Base-by-base conservation (phyloP, 768 basidiomycete genomes). In the Mycena crocata region DNA sequence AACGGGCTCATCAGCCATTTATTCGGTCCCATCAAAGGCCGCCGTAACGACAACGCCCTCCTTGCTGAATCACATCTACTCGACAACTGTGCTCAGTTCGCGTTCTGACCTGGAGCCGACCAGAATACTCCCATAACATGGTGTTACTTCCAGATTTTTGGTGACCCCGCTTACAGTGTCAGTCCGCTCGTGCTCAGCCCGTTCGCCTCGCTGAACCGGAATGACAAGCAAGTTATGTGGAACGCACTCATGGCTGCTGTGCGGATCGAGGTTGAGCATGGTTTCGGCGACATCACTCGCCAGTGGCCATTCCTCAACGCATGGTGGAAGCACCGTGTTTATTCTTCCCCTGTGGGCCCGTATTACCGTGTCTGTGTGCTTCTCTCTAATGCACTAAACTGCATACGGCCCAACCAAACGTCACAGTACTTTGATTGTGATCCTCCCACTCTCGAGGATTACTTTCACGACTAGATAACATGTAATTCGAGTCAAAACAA, bases 181-280 rank as follows among this genome's bases (percentile, higher is more conserved):
- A 44, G 72, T 0, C 57, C 60, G 0, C 52, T 59, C 31, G 58
- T 77, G 8, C n/a, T 68, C 3, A 73, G 74, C 32, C 76, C 76
- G 31, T 76, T 69, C 35, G 21, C 23, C 2, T 70, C 66, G 54
- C 70, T 73, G 1, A 68, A 72, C 12, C 48, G 60, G 21, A 72
- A 66, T 31, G 50, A 51, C 10, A 73, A 69, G 7, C 63, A 77
- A 48, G 14, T 56, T 30, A 65, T 35, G 15, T 77, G 74, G 76
- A 78, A 79, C 62, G 24, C 32, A 14, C 37, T 23, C 14, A 79
- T 79, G 76, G 54, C 68, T 13, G 35, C 56, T 5, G 68, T 75
- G 1, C 56, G 71, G 1, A 74, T 74, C 9, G 68, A 71, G 44
- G 77, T 78, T n/a, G 74, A 79, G 55, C 72, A 75, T 68, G 73